These are phyloP conservation scores for Trichaptum fuscoviolaceum DNA, from an alignment of 768 basidiomycete species.

Conservation along the genomic window DNA sequence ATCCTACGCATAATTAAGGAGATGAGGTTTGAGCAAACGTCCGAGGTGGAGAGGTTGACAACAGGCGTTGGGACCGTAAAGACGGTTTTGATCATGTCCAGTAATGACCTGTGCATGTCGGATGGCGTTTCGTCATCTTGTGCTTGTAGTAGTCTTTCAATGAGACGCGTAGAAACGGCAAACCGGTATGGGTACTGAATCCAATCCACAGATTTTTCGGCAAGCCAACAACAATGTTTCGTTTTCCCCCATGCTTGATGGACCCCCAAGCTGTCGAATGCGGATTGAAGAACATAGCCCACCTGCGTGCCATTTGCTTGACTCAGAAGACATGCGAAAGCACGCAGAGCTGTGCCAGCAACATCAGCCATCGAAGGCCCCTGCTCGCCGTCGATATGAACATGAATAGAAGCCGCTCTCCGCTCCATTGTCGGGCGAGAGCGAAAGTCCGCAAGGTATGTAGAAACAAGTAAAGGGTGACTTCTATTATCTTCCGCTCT, in stretches of 20 bases:
- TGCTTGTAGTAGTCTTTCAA: conserved; percentile 66
- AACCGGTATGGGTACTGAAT: conserved; percentile 92
- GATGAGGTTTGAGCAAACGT: conserved; percentile 76
- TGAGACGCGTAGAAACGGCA: conserved; percentile 77
- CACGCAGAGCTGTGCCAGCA: conserved; percentile 65
- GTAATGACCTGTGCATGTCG: conserved; percentile 53
- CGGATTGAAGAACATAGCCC: conserved; percentile 63
- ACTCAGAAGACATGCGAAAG: conserved; percentile 63
- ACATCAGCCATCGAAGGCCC: conserved; percentile 76
- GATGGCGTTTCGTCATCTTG: conserved; percentile 47
- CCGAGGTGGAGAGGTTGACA: conserved; percentile 87
- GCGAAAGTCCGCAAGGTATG: conserved; percentile 81
- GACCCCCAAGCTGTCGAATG: conserved; percentile 62
- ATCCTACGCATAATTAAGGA: conserved; percentile 68
- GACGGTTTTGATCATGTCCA: conserved; percentile 77
- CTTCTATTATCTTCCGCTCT: conserved; percentile 64
- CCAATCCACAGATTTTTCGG: conserved; percentile 76
- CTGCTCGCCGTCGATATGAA: conserved; percentile 83
- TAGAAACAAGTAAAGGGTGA: conserved; percentile 53
- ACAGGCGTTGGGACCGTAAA: conserved; percentile 79
- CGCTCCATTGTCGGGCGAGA: conserved; percentile 74
- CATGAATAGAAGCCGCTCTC: conserved; percentile 83
- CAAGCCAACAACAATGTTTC: conserved; percentile 79
- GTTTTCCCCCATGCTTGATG: conserved; percentile 58
- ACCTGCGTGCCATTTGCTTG: conserved; percentile 78